Conservation (phyloP, 2,329 filamentous ascomycete genomes). For the Ceratocystis harringtonii region DNA sequence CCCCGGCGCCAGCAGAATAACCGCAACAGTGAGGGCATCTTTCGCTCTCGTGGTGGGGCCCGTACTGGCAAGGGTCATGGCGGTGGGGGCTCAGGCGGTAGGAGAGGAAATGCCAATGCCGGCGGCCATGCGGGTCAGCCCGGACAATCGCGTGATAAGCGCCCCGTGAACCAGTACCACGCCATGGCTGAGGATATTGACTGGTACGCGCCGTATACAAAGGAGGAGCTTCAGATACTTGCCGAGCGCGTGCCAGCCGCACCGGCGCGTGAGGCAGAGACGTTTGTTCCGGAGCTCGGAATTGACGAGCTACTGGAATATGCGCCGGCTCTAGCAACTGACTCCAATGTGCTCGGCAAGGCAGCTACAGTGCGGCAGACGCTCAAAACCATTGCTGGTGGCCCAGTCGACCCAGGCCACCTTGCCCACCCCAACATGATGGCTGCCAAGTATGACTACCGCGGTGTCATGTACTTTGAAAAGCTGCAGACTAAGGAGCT, state of each 20-base stretch:
- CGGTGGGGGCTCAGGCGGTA: neutral
- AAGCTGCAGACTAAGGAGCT: slow-evolving; percentile 22
- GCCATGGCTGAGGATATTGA: slow-evolving; percentile 21
- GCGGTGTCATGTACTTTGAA: slow-evolving; percentile 25
- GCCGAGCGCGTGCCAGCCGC: slow-evolving; percentile 13
- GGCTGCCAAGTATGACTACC: slow-evolving; percentile 23
- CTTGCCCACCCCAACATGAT: slow-evolving; percentile 23
- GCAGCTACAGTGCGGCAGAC: slow-evolving; percentile 26
- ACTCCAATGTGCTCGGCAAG: slow-evolving; percentile 22
- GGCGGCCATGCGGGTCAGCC: slow-evolving; percentile 18
- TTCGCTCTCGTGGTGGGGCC: slow-evolving; percentile 15
- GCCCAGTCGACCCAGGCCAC: slow-evolving; percentile 24
- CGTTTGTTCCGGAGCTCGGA: slow-evolving; percentile 26
- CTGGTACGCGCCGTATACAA: slow-evolving; percentile 19
- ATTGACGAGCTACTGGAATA: slow-evolving; percentile 25
- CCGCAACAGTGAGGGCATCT: slow-evolving; percentile 12
- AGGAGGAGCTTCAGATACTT: slow-evolving; percentile 22
- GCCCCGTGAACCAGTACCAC: slow-evolving; percentile 20
- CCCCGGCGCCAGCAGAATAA: slow-evolving; percentile 12
- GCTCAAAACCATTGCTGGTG: slow-evolving; percentile 26
- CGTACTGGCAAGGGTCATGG: slow-evolving; percentile 19
- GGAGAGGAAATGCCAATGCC: too few relatives aligned
- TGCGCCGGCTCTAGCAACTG: slow-evolving; percentile 25
- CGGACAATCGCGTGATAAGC: slow-evolving; percentile 19
- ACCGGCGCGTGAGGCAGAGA: slow-evolving; percentile 13